These are phyloP conservation scores for Brasenia schreberi DNA, from an alignment of 164 flowering plant species.

Conservation along the genomic window DNA sequence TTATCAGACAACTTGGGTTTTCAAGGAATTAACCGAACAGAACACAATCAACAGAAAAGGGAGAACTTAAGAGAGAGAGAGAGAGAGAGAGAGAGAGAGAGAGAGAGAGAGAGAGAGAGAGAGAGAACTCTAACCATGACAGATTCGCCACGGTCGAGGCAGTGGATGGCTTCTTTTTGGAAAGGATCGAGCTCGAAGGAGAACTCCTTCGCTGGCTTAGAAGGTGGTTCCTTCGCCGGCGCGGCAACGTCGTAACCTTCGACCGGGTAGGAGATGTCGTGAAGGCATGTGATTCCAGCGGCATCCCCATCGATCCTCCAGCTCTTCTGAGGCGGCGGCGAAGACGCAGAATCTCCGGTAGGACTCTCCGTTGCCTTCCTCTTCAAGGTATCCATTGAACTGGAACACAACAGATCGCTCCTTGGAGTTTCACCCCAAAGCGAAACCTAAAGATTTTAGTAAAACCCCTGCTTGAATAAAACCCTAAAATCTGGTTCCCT, in stretches of 20 bases:
- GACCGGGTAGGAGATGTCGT: constrained; percentile 80
- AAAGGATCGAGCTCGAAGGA: constrained; percentile 83
- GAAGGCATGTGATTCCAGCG: constrained; percentile 42
- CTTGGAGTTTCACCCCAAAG: too few relatives aligned
- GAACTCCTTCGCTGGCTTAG: constrained; percentile 69
- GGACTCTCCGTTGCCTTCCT: constrained; percentile 36
- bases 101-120: not conserved
- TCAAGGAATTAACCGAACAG: too few relatives aligned
- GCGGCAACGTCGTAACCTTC: constrained; percentile 7
- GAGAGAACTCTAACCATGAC: constrained; percentile 50
- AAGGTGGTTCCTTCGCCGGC: not conserved
- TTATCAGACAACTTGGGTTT: too few relatives aligned
- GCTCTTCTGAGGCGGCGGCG: constrained; percentile 23
- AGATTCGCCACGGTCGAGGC: constrained; percentile 75
- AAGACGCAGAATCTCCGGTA: constrained; percentile 3
- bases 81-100: not conserved
- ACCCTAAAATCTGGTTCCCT: too few relatives aligned
- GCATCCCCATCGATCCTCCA: constrained; percentile 11
- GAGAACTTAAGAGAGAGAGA: not conserved
- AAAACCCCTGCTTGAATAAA: too few relatives aligned
- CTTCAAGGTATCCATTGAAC: constrained; percentile 45
- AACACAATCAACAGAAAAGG: not conserved
- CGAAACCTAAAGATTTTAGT: too few relatives aligned
- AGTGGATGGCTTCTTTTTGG: constrained; percentile 79
- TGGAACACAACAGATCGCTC: too few relatives aligned